These are phyloP conservation scores for Diacronema lutheri DNA, from an alignment of 78 protist genomes.

Conservation along the genomic window DNA sequence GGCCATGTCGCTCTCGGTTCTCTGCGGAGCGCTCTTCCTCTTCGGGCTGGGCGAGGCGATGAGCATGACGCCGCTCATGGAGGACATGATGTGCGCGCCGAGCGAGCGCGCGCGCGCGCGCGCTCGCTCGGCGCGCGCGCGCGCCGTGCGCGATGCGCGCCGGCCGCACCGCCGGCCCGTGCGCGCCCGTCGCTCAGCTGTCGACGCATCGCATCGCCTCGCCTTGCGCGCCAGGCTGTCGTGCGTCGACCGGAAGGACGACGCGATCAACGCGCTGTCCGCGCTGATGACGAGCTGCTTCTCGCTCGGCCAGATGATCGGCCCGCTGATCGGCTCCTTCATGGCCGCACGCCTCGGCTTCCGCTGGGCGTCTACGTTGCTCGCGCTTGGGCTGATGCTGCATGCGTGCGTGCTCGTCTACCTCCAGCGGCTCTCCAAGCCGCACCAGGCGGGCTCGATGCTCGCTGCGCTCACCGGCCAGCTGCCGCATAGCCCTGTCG, in stretches of 20 bases:
- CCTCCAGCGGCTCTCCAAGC: neutral
- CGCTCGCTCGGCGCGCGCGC: too few relatives aligned
- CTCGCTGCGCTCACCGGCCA: too few relatives aligned
- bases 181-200: too few relatives aligned
- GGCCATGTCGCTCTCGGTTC: too few relatives aligned
- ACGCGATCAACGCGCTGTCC: neutral
- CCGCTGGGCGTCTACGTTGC: neutral
- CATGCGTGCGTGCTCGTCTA: neutral
- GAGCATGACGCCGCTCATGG: conserved; percentile 8
- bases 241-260: neutral
- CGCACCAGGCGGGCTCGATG: too few relatives aligned
- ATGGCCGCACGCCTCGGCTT: neutral
- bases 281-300: neutral
- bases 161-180: too few relatives aligned
- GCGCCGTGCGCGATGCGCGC: too few relatives aligned
- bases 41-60: conserved; percentile 18
- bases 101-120: neutral
- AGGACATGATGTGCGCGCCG: conserved; percentile 1
- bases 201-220: too few relatives aligned
- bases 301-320: neutral
- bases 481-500: too few relatives aligned
- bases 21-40: neutral
- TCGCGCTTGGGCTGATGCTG: neutral
- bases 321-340: neutral
- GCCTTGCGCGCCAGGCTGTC: too few relatives aligned